phyloP scores from a whole-genome alignment of 1,284 basidiomycete species.

The Ganoderma meredithae region DNA sequence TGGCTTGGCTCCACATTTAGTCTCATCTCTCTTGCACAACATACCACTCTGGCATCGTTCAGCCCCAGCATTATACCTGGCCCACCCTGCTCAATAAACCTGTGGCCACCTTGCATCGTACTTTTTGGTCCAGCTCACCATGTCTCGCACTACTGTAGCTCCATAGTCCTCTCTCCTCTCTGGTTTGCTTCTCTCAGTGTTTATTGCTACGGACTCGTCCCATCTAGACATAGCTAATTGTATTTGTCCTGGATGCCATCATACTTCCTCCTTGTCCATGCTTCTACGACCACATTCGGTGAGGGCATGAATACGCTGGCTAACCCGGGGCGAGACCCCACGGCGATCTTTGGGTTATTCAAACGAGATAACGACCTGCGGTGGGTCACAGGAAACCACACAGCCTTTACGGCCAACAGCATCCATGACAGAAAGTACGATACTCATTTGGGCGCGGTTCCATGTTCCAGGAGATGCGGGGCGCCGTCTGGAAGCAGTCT shows the following conservation, averaged over 20 bases:
- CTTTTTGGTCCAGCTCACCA: conserved; percentile 17
- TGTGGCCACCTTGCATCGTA: conserved; percentile 12
- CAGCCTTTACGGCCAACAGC: no score
- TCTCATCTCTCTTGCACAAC: conserved; percentile 12
- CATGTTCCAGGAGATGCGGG: no score
- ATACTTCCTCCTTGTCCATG: not conserved
- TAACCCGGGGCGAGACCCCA: no score
- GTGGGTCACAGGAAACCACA: no score
- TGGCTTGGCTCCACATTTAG: not conserved
- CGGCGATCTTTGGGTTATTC: no score
- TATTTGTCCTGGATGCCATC: conserved; percentile 17
- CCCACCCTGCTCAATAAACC: conserved; percentile 5
- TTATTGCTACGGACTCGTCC: conserved; percentile 19
- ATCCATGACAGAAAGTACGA: no score
- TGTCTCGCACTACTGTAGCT: conserved; percentile 28
- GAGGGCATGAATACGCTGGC: not conserved
- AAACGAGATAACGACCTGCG: no score
- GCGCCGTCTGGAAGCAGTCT: no score
- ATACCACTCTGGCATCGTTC: conserved; percentile 16
- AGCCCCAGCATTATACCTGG: conserved; percentile 13
- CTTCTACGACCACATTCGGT: not conserved
- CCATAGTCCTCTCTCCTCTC: conserved; percentile 15
- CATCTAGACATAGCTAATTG: conserved; percentile 23
- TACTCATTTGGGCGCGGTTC: no score
- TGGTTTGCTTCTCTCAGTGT: conserved; percentile 4